A percentile compares a stretch with the other conserved stretches of the same genome.
phyloP scores from a whole-genome alignment of 1,139 yeast genomes.

The Arxiozyma telluris region DNA sequence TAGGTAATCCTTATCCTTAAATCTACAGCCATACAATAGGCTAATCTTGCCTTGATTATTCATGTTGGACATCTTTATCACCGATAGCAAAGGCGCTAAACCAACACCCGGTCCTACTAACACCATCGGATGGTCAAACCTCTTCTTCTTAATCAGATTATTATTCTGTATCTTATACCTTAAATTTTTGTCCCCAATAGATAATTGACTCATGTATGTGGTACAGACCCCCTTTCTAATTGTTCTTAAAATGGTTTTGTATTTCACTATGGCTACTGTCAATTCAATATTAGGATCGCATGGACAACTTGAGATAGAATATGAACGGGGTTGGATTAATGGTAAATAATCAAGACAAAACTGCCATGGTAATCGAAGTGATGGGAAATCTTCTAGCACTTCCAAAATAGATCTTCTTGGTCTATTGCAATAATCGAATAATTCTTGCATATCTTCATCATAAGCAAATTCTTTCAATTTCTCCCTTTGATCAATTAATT shows the following conservation, averaged over 20 bases:
- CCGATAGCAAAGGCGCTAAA: conserved; percentile 74
- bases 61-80: conserved; percentile 34
- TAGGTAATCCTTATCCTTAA: conserved; percentile 55
- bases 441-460: conserved; percentile 63
- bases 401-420: conserved; percentile 86
- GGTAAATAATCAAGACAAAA: conserved; percentile 75
- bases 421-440: conserved; percentile 81
- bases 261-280: conserved; percentile 77
- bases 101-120: conserved; percentile 91
- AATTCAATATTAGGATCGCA: conserved; percentile 34
- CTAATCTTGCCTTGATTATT: conserved; percentile 29
- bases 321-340: conserved; percentile 65
- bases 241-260: conserved; percentile 69
- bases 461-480: conserved; percentile 69
- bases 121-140: conserved; percentile 44
- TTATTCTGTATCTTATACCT: conserved; percentile 49
- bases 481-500: conserved; percentile 53
- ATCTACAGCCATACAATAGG: conserved; percentile 74
- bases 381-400: conserved; percentile 69
- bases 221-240: conserved; percentile 80
- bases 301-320: conserved; percentile 68
- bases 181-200: conserved; percentile 38
- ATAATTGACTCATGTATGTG: conserved; percentile 53
- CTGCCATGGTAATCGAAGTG: conserved; percentile 63
- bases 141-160: conserved; percentile 27